Conservation (phyloP, 352 stramenopile species). For the Pythium rhizo-oryzae region DNA sequence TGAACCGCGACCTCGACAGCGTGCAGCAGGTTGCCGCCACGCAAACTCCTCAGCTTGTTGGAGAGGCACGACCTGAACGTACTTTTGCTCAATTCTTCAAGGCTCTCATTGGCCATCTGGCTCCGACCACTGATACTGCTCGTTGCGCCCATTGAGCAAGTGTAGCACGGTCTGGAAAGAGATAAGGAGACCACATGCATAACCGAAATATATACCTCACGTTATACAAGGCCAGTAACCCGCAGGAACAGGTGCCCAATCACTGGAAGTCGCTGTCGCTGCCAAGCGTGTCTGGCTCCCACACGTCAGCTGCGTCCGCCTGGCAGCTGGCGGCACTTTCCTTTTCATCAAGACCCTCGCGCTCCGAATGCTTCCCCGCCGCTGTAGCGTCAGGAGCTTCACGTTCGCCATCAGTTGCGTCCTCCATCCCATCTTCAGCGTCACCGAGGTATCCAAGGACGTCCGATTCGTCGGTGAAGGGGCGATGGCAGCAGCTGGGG, state of each 20-base stretch:
- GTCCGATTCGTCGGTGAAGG: not conserved
- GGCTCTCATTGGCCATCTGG: not conserved
- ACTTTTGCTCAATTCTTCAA: not conserved
- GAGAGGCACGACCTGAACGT: not conserved
- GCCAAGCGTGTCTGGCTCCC: no score
- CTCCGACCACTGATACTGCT: not conserved
- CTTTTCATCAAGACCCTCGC: no score
- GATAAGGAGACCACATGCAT: not conserved
- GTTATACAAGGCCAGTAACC: no score
- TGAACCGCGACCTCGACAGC: not conserved
- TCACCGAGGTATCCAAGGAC: not conserved
- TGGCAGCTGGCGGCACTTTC: no score
- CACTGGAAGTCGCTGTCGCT: no score
- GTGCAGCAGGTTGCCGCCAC: not conserved
- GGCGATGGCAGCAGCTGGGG: not conserved
- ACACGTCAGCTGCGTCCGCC: no score
- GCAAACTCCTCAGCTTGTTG: not conserved
- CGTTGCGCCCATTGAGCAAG: not conserved
- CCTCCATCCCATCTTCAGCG: not conserved
- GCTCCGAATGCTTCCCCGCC: not conserved
- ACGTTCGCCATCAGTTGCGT: no score
- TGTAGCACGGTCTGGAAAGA: not conserved
- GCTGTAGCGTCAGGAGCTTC: no score
- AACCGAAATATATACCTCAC: no score
- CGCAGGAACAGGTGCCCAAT: no score